Base-by-base conservation (phyloP, 441 rosid species). In the Croton setiger region DNA sequence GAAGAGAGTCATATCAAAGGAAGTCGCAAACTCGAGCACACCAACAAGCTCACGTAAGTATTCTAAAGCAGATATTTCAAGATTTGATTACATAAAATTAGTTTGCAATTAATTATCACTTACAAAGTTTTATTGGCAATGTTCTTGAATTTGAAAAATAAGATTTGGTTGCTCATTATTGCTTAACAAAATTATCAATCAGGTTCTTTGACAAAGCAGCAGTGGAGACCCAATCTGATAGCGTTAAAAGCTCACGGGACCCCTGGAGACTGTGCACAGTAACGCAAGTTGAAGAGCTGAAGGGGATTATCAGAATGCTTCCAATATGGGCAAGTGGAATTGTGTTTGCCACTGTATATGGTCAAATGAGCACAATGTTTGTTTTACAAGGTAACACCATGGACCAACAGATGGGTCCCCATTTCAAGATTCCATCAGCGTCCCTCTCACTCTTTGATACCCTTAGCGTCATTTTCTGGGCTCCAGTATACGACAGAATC, bases 131-230 rank as follows among this genome's bases (percentile, higher is more conserved):
- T 2, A 27, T 3, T 35, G 36, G 36, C 17, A 45, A 1, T 47
- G 14, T 60, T 60, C 27, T 6, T 4, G 0, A 7, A 36, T 20
- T 41, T 4, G 6, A 17, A 0, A 0, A 60, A 39, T 39, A 4
- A 20, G 52, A 0, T 13, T 53, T 11, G 20, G 48, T 27, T 41
- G 49, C 18, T 43, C 21, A 1, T 12, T 5, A 17, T 66, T 47
- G 35, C 8, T 51, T 37, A 64, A 11, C 12, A 41, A 55, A 44
- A 18, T 60, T 47, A 20, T 35, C 12, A 14, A n/a, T 57, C 79
- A 94, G 99, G 75, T 94, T 92, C 80, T 88, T 92, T 27, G 99
- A 94, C 80, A 94, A 86, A 86, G 98, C 99, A 20, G 98, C 99
- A 1, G 96, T 88, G 64, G 89, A 85, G 75, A 81, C 72, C 20